Evolutionary conservation across 805 yeast genomes (phyloP), one percentile per base, ranked within the genome.

Genomic region (Candida anglica): DNA sequence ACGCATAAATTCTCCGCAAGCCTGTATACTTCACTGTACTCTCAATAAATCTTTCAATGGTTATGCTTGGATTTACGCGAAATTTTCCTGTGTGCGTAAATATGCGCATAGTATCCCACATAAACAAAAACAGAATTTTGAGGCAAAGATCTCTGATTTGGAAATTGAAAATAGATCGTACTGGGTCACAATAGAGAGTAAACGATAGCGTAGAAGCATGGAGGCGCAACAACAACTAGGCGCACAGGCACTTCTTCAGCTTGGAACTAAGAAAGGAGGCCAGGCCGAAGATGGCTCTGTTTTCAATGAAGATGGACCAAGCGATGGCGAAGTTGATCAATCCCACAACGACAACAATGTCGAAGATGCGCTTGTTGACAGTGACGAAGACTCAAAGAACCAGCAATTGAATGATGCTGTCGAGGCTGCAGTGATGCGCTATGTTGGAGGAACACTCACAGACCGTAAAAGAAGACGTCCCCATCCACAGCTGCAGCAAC

Each of bases 391-490:
- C 25, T 55, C 56, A 7, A 53, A 58, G 10, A 56, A 56, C 40
- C 69, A 64, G 39, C 69, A 63, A 44, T 49, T 66, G 20, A 66
- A 60, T 32, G 72, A 66, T 37, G 77, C 75, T 10, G 93, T 82
- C 3, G 93, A 82, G 47, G 93, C 84, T 13, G 93, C 88, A 0
- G 88, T 84, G 13, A 69, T 83, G 75, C 71, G 75, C 36, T 75
- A 75, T 44, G 91, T 82, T 10, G 86, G 83, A 14, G 83, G 81
- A 5, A 72, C 79, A 1, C 55, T 81, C 27, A 75, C 66, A 13
- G 53, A 60, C 31, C 47, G 41, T 13, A 32, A 25, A 22, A 32
- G 25, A 33, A 34, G 24, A n/a, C 38, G 28, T 15, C n/a, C 35
- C n/a, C n/a, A n/a, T n/a, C n/a, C n/a, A n/a, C n/a, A n/a, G n/a